phyloP scores from a whole-genome alignment of 768 basidiomycete species.

The Suillus brevipes region DNA sequence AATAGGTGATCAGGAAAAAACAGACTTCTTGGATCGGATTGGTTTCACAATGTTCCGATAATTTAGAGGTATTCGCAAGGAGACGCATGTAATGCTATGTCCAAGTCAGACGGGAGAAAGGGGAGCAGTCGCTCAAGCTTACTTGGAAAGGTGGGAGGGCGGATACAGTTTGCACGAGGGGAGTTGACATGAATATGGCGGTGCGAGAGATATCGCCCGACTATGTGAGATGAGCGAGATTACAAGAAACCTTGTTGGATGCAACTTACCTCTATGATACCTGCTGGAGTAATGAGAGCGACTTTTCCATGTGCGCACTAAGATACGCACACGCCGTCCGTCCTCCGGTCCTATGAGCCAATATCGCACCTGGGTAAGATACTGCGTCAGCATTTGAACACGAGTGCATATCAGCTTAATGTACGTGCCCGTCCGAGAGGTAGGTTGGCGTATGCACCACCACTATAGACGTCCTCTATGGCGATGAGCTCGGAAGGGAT shows the following conservation, averaged over 20 bases:
- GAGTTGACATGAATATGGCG: constrained; percentile 76
- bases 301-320: constrained; percentile 44
- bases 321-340: constrained; percentile 56
- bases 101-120: background rate
- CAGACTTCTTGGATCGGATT: constrained; percentile 47
- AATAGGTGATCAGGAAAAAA: background rate
- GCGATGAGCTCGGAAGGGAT: constrained; percentile 55
- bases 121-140: constrained; percentile 20
- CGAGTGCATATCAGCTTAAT: constrained; percentile 6
- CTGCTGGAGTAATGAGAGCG: constrained; percentile 67
- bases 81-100: constrained; percentile 52
- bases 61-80: constrained; percentile 40
- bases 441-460: constrained; percentile 59
- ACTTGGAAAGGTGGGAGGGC: constrained; percentile 65
- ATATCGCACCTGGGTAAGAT: constrained; percentile 57
- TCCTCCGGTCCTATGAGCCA: constrained; percentile 74
- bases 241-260: background rate
- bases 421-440: constrained; percentile 63
- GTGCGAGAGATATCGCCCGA: constrained; percentile 70
- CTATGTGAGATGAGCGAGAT: constrained; percentile 31
- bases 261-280: constrained; percentile 60
- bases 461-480: constrained; percentile 61
- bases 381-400: background rate
- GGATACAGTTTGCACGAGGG: constrained; percentile 65
- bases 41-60: constrained; percentile 18